Percentiles rank a stretch among this genome's conserved stretches.
Evolutionary conservation across 108 stramenopile genomes (phyloP).

Genomic region (Conticribra guillardii): DNA sequence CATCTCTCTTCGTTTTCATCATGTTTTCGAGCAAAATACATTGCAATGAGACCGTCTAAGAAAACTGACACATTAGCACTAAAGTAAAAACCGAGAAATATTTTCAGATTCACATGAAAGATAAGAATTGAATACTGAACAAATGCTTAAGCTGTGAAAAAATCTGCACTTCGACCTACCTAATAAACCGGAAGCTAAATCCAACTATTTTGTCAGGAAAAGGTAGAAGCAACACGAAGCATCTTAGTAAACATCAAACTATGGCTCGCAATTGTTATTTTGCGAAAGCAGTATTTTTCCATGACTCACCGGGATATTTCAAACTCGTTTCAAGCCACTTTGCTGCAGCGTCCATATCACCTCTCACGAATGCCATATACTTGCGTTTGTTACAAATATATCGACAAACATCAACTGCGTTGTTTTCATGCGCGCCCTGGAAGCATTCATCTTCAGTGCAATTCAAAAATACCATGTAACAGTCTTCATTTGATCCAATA

Average conservation of each 20-base stretch:
- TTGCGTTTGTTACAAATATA: not conserved
- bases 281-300: no score
- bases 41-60: conserved; percentile 39
- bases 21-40: conserved; percentile 29
- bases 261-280: no score
- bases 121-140: no score
- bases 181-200: no score
- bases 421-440: not conserved
- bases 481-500: not conserved
- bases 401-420: no score
- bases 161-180: no score
- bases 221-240: no score
- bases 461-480: not conserved
- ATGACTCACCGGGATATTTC: not conserved
- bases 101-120: no score
- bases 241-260: no score
- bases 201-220: no score
- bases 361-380: not conserved
- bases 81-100: no score
- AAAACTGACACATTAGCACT: conserved; percentile 33
- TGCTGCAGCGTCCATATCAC: not conserved
- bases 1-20: conserved; percentile 14
- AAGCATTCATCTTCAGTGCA: not conserved
- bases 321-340: not conserved
- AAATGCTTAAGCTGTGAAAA: no score